A percentile compares a stretch with the other conserved stretches of the same genome.
Evolutionary conservation across 169 alveolate genomes (phyloP).

Genomic region (Cryptosporidium viatorum): DNA sequence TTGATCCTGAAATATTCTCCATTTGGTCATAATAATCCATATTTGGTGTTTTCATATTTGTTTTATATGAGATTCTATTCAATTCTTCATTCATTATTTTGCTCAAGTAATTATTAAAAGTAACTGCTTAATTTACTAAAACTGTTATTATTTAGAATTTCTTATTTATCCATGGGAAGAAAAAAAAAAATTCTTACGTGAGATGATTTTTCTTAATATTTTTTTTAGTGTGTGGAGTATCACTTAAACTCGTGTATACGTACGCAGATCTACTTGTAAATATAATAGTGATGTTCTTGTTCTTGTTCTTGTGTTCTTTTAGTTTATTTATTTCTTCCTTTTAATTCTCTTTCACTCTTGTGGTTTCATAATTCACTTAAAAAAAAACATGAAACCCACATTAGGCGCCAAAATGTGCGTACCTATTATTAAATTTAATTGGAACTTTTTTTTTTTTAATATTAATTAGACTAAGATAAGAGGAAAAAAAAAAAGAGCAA

Average conservation of each 20-base stretch:
- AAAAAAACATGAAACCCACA: constrained; percentile 68
- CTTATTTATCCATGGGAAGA: too few relatives aligned
- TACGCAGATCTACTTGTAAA: background rate
- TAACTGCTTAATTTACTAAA: background rate
- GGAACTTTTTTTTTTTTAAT: background rate
- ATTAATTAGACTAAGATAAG: background rate
- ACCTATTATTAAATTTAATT: background rate
- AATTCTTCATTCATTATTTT: background rate
- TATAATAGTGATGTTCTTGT: too few relatives aligned
- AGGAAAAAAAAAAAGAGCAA: background rate
- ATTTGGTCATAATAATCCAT: constrained; percentile 2
- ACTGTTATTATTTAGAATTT: background rate
- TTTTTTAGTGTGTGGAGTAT: background rate
- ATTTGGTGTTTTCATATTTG: background rate
- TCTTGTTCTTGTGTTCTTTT: too few relatives aligned
- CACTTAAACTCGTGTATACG: background rate
- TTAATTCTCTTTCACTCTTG: background rate
- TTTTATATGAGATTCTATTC: background rate
- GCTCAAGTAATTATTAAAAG: too few relatives aligned
- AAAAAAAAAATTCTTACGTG: too few relatives aligned
- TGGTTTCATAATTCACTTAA: background rate
- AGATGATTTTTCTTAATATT: background rate
- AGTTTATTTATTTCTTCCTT: background rate
- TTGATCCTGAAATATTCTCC: constrained; percentile 35
- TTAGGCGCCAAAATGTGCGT: constrained; percentile 48